These are phyloP conservation scores for Chimonanthus praecox DNA, from an alignment of 164 flowering plant species.

Conservation along the genomic window DNA sequence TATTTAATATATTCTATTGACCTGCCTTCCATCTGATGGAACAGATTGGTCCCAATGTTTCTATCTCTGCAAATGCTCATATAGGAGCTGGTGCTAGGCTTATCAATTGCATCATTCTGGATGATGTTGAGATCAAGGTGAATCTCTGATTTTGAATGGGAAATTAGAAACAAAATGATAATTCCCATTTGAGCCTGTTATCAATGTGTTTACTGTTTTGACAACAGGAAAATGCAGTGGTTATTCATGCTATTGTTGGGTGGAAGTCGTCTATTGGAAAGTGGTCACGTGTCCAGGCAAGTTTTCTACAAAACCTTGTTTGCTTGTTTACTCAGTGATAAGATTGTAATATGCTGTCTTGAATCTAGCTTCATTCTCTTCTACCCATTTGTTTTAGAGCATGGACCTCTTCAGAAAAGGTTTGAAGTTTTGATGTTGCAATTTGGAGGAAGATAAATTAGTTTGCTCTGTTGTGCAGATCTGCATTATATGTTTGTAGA, in stretches of 20 bases:
- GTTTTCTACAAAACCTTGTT: constrained; percentile 5
- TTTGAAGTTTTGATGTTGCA: too few relatives aligned
- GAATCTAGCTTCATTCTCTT: too few relatives aligned
- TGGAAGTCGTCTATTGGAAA: constrained; percentile 97
- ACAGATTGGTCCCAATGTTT: constrained; percentile 98
- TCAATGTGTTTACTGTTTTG: not conserved
- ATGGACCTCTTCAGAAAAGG: too few relatives aligned
- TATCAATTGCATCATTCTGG: constrained; percentile 81
- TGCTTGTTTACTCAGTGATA: too few relatives aligned
- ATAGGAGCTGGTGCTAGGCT: constrained; percentile 92
- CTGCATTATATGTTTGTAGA: too few relatives aligned
- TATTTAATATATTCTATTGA: not conserved
- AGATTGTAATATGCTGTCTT: not conserved
- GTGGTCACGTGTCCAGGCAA: constrained; percentile 97
- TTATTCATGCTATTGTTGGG: constrained; percentile 83
- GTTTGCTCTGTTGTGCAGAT: too few relatives aligned
- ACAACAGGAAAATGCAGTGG: constrained; percentile 89
- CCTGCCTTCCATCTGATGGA: constrained; percentile 2
- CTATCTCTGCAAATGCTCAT: constrained; percentile 96
- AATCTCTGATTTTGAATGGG: constrained; percentile 3
- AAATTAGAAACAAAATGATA: not conserved
- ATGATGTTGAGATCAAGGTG: constrained; percentile 95
- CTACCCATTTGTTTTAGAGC: too few relatives aligned
- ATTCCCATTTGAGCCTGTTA: constrained; percentile 4
- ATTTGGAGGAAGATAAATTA: too few relatives aligned